Evolutionary conservation across 345 rosid species (phyloP), one percentile per base, ranked within the genome.

Genomic region (Psidium guajava): DNA sequence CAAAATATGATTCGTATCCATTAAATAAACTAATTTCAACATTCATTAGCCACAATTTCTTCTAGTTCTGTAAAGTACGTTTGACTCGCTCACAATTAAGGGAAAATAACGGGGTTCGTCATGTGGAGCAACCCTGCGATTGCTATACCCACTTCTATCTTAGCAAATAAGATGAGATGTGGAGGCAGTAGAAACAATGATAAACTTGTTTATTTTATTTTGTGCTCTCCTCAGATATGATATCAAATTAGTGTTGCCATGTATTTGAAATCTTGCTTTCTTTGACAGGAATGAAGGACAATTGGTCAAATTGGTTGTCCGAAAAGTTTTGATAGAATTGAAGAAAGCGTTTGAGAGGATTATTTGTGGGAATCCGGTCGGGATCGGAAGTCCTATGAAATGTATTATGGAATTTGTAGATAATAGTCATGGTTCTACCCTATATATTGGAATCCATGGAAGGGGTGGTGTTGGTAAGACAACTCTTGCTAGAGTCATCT

Each of bases 1-100:
- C 54, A 16, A 27, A 8, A 8, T 53, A 18, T 54, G 44, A 57
- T 57, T 11, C 15, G 0, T 10, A 57, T 57, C 64, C 64, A 57
- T 11, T 25, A 25, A 11, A 25, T 25, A 57, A 57, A 57, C 64
- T 10, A 57, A 25, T 0, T 24, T 57, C 55, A 18, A 54, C 8
- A 54, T 54, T 54, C 9, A 20, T 54, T 20, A 20, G 64, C 64
- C 64, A 4, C 28, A 11, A 57, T 25, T 57, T 57, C 28, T 57
- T 57, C 2, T 2, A 57, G 2, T 2, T 11, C 28, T 9, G 5
- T 57, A 10, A 2, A 57, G 0, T 2, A 4, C 61, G 14, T 25
- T 57, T 11, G 28, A 57, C 61, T 11, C 11, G 0, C 27, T 15
- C 20, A 16, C 55, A 22, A 24, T 22, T 8, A 56, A 56, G 27